phyloP scores from a whole-genome alignment of 108 stramenopile species.

The Cyclostephanos tholiformis region DNA sequence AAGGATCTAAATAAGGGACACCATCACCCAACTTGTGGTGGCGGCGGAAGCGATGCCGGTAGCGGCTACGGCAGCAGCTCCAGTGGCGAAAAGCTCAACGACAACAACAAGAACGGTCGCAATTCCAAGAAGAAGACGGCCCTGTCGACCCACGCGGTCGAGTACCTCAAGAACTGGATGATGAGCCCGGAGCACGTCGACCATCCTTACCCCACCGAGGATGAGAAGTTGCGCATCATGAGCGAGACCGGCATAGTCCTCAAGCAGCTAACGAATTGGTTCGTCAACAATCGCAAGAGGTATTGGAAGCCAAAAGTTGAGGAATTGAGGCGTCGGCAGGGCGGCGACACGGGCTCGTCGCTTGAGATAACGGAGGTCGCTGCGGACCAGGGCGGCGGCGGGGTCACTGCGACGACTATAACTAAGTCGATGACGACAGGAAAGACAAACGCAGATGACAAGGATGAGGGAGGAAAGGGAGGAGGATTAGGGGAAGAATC shows the following conservation, averaged over 20 bases:
- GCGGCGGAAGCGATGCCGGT: constrained; percentile 3
- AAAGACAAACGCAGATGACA: too few relatives aligned
- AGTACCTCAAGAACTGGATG: constrained; percentile 59
- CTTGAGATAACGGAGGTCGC: constrained; percentile 1
- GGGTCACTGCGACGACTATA: too few relatives aligned
- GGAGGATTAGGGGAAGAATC: constrained; percentile 6
- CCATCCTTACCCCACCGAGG: constrained; percentile 62
- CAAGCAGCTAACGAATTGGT: constrained; percentile 63
- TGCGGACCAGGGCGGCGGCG: constrained; percentile 6
- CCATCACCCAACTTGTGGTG: not conserved
- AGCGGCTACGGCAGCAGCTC: not conserved
- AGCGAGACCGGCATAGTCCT: constrained; percentile 46
- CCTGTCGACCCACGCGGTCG: constrained; percentile 39
- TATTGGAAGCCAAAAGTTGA: constrained; percentile 58
- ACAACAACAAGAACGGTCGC: not conserved
- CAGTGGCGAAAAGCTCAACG: not conserved
- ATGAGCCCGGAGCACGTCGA: constrained; percentile 51
- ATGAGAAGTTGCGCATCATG: constrained; percentile 51
- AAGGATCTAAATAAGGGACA: not conserved
- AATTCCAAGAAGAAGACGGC: constrained; percentile 42
- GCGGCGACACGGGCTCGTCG: not conserved
- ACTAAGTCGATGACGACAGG: too few relatives aligned
- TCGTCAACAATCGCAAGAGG: constrained; percentile 58
- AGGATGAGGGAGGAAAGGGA: too few relatives aligned
- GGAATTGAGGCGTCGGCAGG: constrained; percentile 28